Percentiles rank a stretch among this genome's conserved stretches.
Evolutionary conservation across 2,329 filamentous ascomycete genomes (phyloP).

Genomic region (Pseudogymnoascus sp.): DNA sequence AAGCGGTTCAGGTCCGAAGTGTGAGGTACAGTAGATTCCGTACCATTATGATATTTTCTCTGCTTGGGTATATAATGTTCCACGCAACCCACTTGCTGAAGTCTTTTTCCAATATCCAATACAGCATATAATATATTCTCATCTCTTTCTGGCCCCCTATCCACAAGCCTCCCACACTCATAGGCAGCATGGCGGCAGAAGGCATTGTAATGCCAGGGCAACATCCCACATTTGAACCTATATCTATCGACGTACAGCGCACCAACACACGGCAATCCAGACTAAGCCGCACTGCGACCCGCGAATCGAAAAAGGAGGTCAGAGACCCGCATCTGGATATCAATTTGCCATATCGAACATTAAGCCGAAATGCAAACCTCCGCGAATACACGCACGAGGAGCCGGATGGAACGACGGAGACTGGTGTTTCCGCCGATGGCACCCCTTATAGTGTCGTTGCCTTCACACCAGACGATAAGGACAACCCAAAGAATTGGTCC

Average conservation of each 20-base stretch:
- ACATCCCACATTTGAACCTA: not conserved
- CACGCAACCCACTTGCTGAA: not conserved
- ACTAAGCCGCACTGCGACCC: not conserved
- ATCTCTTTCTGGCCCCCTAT: not conserved
- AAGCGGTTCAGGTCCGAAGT: not conserved
- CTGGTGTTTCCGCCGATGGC: conserved; percentile 20
- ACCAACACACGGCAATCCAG: conserved; percentile 6
- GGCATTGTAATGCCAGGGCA: conserved; percentile 4
- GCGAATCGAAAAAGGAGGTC: not conserved
- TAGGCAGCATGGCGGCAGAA: conserved; percentile 4
- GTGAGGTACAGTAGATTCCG: not conserved
- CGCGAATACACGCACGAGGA: conserved; percentile 60
- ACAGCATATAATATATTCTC: not conserved
- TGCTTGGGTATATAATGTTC: not conserved
- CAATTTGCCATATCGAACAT: conserved; percentile 57
- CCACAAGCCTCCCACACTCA: not conserved
- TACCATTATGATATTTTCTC: not conserved
- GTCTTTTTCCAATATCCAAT: not conserved
- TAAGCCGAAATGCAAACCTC: conserved; percentile 52
- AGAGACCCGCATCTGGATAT: conserved; percentile 28
- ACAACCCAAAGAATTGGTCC: conserved; percentile 80
- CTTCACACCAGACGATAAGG: conserved; percentile 62
- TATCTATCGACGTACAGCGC: not conserved
- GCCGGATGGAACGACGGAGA: conserved; percentile 46
- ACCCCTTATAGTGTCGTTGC: conserved; percentile 53